Conservation (phyloP, 2,329 filamentous ascomycete species). For the Trichoderma sp. region DNA sequence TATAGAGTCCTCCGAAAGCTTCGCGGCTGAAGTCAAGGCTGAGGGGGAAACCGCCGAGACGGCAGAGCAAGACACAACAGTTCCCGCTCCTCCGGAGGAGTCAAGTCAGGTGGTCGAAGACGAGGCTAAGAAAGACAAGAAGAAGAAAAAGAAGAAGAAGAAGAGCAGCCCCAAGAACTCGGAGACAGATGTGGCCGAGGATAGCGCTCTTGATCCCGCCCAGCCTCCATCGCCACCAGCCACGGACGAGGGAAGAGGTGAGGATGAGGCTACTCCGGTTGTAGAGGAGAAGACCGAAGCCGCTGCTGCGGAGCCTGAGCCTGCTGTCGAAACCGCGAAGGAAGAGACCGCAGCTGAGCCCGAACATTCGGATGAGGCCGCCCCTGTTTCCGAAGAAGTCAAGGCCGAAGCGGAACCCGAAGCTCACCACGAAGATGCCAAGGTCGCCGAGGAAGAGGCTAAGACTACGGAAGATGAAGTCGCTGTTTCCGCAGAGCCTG, state of each 20-base stretch:
- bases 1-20: constrained; percentile 15
- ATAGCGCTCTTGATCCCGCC: constrained; percentile 14
- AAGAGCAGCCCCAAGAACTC: constrained; percentile 19
- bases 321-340: not conserved
- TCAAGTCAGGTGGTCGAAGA: constrained; percentile 12
- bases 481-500: constrained; percentile 18
- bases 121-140: constrained; percentile 22
- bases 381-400: constrained; percentile 11
- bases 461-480: not conserved
- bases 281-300: constrained; percentile 9
- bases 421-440: constrained; percentile 16
- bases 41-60: constrained; percentile 13
- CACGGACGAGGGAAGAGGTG: constrained; percentile 14
- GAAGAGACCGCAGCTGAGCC: constrained; percentile 7
- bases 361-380: constrained; percentile 1
- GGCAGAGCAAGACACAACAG: constrained; percentile 17
- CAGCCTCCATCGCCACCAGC: constrained; percentile 21
- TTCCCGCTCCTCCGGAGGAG: constrained; percentile 18
- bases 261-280: constrained; percentile 3
- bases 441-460: constrained; percentile 9
- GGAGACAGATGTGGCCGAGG: constrained; percentile 14
- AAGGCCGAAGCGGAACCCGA: constrained; percentile 3
- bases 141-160: constrained; percentile 25
- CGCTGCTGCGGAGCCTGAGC: not conserved
- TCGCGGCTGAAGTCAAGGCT: not conserved